phyloP scores from a whole-genome alignment of 2,329 filamentous ascomycete genomes.

The Daldinia sp. region DNA sequence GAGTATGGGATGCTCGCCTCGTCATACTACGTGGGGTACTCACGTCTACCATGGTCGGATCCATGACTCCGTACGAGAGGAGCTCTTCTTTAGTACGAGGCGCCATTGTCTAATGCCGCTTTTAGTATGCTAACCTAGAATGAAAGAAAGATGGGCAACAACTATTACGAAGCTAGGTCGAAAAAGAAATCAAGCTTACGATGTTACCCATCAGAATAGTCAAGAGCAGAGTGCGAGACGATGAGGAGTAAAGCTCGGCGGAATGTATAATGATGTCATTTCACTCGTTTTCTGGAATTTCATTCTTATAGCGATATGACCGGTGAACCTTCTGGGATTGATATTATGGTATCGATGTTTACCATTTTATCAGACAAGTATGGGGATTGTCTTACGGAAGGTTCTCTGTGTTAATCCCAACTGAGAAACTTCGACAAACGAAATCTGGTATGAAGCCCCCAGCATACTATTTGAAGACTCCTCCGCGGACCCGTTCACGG shows the following conservation, averaged over 20 bases:
- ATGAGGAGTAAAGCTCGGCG: neutral
- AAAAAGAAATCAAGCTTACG: neutral
- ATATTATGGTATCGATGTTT: neutral
- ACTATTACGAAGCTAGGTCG: neutral
- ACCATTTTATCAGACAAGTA: neutral
- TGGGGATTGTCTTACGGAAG: no score
- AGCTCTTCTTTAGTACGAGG: conserved; percentile 38
- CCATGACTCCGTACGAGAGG: conserved; percentile 35
- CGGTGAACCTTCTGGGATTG: no score
- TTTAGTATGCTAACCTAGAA: neutral
- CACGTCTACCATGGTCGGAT: conserved; percentile 37
- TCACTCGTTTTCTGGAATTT: neutral
- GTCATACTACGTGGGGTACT: conserved; percentile 24
- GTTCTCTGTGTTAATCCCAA: neutral
- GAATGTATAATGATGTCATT: neutral
- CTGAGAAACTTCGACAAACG: neutral
- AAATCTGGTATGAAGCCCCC: neutral
- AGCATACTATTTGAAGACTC: neutral
- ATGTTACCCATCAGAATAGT: neutral
- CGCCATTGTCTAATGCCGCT: conserved; percentile 24
- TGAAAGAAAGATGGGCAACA: neutral
- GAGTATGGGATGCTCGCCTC: neutral
- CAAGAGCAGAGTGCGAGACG: neutral
- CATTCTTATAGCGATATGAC: neutral
- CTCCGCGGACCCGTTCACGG: neutral